Percentiles rank a stretch among this genome's conserved stretches.
These are phyloP conservation scores for Metarhizium guizhouense DNA, from an alignment of 2,329 filamentous ascomycete species.

Conservation along the genomic window DNA sequence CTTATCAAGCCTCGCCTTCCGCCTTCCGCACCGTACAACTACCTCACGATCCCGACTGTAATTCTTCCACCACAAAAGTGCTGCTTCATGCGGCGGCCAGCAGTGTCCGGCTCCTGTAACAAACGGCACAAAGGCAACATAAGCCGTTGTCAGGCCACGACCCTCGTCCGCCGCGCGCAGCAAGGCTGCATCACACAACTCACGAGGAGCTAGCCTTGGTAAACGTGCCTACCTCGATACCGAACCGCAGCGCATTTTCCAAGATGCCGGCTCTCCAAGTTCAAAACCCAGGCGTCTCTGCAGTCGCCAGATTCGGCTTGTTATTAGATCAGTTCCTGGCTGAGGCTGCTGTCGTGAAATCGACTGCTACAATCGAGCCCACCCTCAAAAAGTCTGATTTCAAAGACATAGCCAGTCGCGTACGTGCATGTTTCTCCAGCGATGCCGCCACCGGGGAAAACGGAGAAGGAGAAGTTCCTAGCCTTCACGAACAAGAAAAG, in stretches of 20 bases:
- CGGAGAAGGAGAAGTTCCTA: conserved; percentile 20
- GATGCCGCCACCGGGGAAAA: conserved; percentile 17
- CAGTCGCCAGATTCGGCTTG: conserved; percentile 42
- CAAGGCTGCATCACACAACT: background rate
- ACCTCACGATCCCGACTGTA: background rate
- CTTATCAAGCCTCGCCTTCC: background rate
- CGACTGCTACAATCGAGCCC: conserved; percentile 57
- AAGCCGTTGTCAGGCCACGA: background rate
- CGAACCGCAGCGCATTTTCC: background rate
- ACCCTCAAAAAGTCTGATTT: conserved; percentile 64
- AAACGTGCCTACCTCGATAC: background rate
- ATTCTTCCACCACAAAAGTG: background rate
- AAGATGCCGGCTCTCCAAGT: conserved; percentile 42
- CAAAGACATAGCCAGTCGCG: conserved; percentile 35
- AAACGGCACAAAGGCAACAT: background rate
- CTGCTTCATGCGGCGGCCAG: background rate
- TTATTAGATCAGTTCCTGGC: conserved; percentile 50
- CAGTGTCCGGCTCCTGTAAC: background rate
- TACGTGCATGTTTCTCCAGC: conserved; percentile 27
- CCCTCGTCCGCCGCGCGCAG: background rate
- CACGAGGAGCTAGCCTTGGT: no score
- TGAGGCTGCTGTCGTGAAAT: conserved; percentile 51
- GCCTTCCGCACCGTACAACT: background rate
- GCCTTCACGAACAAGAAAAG: conserved; percentile 29
- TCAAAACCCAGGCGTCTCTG: conserved; percentile 38